Base-by-base conservation (phyloP, 2,329 filamentous ascomycete species). In the Neofusicoccum parvum region DNA sequence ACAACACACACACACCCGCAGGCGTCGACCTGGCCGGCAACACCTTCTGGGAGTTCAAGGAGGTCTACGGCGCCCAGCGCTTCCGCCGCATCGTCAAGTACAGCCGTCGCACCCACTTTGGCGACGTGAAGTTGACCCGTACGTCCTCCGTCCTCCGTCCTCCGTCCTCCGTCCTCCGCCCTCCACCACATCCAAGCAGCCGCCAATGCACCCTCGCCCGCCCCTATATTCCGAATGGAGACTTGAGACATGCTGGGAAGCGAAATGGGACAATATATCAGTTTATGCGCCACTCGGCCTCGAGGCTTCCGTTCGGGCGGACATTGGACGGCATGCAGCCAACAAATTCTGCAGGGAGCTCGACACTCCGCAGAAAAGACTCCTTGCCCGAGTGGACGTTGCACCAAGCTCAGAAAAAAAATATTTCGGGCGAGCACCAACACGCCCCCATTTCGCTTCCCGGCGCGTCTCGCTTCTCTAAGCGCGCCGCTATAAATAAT, bases 41-140 rank as follows among this genome's bases (percentile, higher is more conserved):
- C 76, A 89, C 87, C 10, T 90, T 84, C 75, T 90, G 87, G 87
- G 87, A 88, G 72, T 89, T 89, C 76, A 86, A 85, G 72, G 86
- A 88, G 72, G 77, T 80, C 17, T 67, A 86, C 64, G 85, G 86
- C 69, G 74, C 83, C 45, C 76, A 79, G 46, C 82, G 86, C 49
- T 80, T 81, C 67, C 82, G 87, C 43, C 81, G 87, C 36, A 89
- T 89, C 17, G 86, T 88, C 65, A 82, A 85, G 69, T 85, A 84
- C 69, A 79, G 78, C 48, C 79, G 79, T 7, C 78, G 79, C 68
- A 83, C 81, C 9, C 85, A 88, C 71, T 83, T 83, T 70, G 80
- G 81, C 65, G 87, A 90, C 71, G 84, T 89, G 46, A 81, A 88
- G 70, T 82, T 89, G 46, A 81, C 83, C 41, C 87, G 85, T 87